Conservation (phyloP, 805 yeast genomes). For the Lachancea thermotolerans region DNA sequence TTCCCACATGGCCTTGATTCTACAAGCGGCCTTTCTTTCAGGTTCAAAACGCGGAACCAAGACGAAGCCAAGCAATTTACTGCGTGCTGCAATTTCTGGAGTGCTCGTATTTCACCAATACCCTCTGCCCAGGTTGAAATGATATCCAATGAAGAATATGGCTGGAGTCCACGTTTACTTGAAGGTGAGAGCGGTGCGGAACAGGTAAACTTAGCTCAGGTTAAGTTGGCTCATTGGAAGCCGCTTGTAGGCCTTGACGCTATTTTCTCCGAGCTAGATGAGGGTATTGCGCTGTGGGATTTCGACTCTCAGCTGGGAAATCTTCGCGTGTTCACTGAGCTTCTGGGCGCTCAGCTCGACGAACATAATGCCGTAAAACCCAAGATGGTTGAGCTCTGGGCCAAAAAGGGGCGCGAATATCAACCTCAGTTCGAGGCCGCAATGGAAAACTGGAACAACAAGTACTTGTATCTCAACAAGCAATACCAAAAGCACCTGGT, state of each 20-base stretch:
- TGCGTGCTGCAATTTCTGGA: slow-evolving; percentile 84
- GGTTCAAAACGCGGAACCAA: slow-evolving; percentile 59
- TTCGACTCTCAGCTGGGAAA: slow-evolving; percentile 35
- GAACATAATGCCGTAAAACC: slow-evolving; percentile 39
- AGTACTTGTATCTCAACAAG: slow-evolving; percentile 32
- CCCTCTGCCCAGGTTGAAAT: slow-evolving; percentile 64
- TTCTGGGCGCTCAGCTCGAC: slow-evolving; percentile 35
- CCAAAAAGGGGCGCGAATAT: slow-evolving; percentile 5
- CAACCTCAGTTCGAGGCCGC: slow-evolving; percentile 23
- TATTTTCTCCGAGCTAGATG: slow-evolving; percentile 9
- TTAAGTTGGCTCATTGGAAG: slow-evolving; percentile 21
- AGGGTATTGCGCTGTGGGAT: slow-evolving; percentile 11
- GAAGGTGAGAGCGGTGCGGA: not conserved
- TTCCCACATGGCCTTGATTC: slow-evolving; percentile 19
- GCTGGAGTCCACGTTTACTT: slow-evolving; percentile 47
- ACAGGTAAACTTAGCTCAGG: slow-evolving; percentile 1
- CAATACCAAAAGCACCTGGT: slow-evolving; percentile 32
- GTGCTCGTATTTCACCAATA: slow-evolving; percentile 73
- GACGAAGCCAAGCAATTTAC: slow-evolving; percentile 66
- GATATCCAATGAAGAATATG: slow-evolving; percentile 70
- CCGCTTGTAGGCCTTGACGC: slow-evolving; percentile 24
- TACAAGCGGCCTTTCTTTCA: slow-evolving; percentile 34
- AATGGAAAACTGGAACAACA: slow-evolving; percentile 38
- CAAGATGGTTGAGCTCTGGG: slow-evolving; percentile 34
- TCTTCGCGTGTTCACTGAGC: slow-evolving; percentile 35